phyloP scores from a whole-genome alignment of 2,329 filamentous ascomycete genomes.

The Tricladium varicosporioides region DNA sequence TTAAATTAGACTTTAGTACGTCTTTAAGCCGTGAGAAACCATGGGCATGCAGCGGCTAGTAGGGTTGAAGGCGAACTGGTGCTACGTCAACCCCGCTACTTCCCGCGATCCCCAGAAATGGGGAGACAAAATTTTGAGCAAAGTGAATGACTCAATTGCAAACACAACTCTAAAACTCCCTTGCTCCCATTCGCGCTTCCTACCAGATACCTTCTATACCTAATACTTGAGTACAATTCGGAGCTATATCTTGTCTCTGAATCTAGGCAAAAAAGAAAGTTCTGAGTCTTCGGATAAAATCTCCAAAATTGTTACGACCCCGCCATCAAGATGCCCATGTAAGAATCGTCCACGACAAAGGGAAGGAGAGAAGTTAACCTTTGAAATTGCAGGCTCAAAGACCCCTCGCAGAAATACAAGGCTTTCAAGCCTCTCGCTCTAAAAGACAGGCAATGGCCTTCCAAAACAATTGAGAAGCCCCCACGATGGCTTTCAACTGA shows the following conservation, averaged over 20 bases:
- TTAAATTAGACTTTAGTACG: too few relatives aligned
- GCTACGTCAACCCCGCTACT: not conserved
- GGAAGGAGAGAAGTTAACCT: not conserved
- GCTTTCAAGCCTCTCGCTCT: constrained; percentile 59
- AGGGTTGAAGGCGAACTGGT: too few relatives aligned
- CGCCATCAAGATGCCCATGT: constrained; percentile 15
- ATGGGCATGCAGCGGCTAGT: too few relatives aligned
- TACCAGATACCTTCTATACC: not conserved
- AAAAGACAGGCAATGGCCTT: constrained; percentile 57
- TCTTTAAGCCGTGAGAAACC: too few relatives aligned
- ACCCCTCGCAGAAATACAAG: constrained; percentile 74
- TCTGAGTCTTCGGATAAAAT: not conserved
- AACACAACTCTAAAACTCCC: too few relatives aligned
- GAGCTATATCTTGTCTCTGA: not conserved
- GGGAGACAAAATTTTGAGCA: not conserved
- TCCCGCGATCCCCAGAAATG: not conserved
- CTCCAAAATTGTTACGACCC: not conserved
- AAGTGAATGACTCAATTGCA: not conserved
- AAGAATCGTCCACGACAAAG: not conserved
- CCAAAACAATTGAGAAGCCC: constrained; percentile 68
- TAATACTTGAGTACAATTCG: not conserved
- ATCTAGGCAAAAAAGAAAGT: not conserved
- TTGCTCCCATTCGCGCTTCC: not conserved
- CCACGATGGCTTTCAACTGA: constrained; percentile 90
- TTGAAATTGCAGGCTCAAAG: constrained; percentile 57